Conservation (phyloP, 352 stramenopile species). For the Globisporangium solare region DNA sequence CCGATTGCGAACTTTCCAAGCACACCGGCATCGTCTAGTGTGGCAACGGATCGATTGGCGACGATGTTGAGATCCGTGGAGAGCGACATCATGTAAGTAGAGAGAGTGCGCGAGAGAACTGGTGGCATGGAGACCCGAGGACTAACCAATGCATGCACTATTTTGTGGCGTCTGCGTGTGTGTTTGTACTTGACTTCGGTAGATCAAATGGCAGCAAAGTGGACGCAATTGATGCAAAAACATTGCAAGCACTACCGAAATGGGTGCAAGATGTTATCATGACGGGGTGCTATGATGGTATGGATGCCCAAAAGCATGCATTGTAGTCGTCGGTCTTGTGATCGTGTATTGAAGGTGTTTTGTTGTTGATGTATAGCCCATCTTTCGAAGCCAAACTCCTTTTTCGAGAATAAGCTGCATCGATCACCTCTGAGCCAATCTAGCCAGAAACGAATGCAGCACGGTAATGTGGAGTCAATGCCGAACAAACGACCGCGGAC, state of each 20-base stretch:
- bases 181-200: neutral
- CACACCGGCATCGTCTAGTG: neutral
- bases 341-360: neutral
- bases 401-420: neutral
- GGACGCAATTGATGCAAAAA: slow-evolving; percentile 23
- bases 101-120: neutral
- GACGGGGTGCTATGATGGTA: slow-evolving; percentile 49
- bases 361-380: slow-evolving; percentile 1
- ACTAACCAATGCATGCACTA: too few species aligned
- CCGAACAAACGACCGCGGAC: slow-evolving; percentile 18
- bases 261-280: slow-evolving; percentile 55
- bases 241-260: slow-evolving; percentile 37
- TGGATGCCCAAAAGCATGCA: neutral
- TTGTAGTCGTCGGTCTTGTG: neutral
- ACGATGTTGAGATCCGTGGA: slow-evolving; percentile 27
- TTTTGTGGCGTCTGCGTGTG: neutral
- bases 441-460: slow-evolving; percentile 12
- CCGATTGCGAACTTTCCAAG: neutral
- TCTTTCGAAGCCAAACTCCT: slow-evolving; percentile 4
- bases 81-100: slow-evolving; percentile 38
- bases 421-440: neutral
- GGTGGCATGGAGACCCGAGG: too few species aligned
- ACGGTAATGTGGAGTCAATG: neutral
- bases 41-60: slow-evolving; percentile 25
- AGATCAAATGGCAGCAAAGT: neutral